Base-by-base conservation (phyloP, 345 rosid genomes). In the Linum trigynum region DNA sequence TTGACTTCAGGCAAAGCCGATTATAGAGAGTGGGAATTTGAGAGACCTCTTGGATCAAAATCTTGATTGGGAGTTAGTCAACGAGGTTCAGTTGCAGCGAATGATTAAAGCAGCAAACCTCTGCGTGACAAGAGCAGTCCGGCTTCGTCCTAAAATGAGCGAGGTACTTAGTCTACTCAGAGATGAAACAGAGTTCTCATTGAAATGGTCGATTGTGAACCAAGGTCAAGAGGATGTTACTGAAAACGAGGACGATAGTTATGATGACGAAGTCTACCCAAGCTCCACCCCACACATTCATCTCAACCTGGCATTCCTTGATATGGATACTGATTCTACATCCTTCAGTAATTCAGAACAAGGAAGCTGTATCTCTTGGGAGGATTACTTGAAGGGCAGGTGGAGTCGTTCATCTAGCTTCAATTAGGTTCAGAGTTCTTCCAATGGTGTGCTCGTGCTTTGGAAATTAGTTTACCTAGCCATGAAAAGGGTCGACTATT, bases 201-300 rank as follows among this genome's bases (percentile, higher is more conserved):
- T 23, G 17, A 80, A 59, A 42, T 75, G 77, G 78, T 51, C 17
- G 10, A 65, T 14, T 45, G 67, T 64, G 4, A 62, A 50, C 12
- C 55, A 65, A 55, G 68, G 63, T 7, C 64, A 59, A 7, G 78
- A 58, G 57, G 72, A 71, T 45, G 51, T 14, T 71, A 68, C 65
- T 32, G 81, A 82, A 59, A 74, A 77, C 69, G 77, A 78, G 39
- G 89, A 78, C 23, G 76, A 67, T 55, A 71, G 38, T 37, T 17
- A 74, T 3, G 92, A 92, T 2, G 95, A 94, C 57, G 97, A 94
- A 77, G 99, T 88, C 58, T 86, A 90, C 74, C 94, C 96, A 7
- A 72, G 75, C 71, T 83, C 85, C 12, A 79, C 84, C 48, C 73
- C 83, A 16, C 92, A 81, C 53, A 62, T 75, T 37, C 96, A 90